Evolutionary conservation across 2,329 filamentous ascomycete genomes (phyloP), one percentile per base, ranked within the genome.

Genomic region (Emericellopsis atlantica): DNA sequence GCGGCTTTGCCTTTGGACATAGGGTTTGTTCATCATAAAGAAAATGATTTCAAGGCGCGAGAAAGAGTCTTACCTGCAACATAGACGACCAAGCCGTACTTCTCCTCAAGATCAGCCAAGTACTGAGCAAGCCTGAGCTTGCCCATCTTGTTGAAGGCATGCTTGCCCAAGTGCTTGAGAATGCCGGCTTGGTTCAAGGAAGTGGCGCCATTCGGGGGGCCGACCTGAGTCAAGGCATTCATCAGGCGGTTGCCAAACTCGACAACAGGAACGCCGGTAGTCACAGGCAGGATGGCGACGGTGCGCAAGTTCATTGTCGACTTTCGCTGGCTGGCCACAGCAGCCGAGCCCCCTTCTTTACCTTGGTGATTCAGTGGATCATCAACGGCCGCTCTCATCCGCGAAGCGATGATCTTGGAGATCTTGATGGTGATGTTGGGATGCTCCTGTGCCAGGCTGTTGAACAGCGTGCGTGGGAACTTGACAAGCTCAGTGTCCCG

Each of bases 361-460:
- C 72, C 70, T 40, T 79, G 70, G 32, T 81, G 72, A 31, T 77
- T 73, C 14, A 85, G 64, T 2, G 87, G 84, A 51, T 89, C 82
- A 50, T 96, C 87, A 16, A 96, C 77, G 32, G 95, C 64, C 34
- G 85, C 76, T 45, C 90, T 74, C 92, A 98, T 96, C 4, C 92
- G 79, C 31, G 89, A 88, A 0, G 92, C 92, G 52, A 98, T 95
- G 50, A 98, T 92, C 60, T 96, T 98, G 2, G 92, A 96, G 23
- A 98, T 94, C 60, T 96, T 95, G 59, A 98, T 96, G 0, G 92
- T 96, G 54, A 98, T 98, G 35, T 88, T 93, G 5, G 92, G 92
- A 54, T 98, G 92, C 54, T 98, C 92, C 55, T 95, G 83, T 1
- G 92, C 92, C 40, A 98, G 74, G 54, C 92, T 98, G 67, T 98